Evolutionary conservation across 257 asterid genomes (phyloP).

Genomic region (Phtheirospermum japonicum): DNA sequence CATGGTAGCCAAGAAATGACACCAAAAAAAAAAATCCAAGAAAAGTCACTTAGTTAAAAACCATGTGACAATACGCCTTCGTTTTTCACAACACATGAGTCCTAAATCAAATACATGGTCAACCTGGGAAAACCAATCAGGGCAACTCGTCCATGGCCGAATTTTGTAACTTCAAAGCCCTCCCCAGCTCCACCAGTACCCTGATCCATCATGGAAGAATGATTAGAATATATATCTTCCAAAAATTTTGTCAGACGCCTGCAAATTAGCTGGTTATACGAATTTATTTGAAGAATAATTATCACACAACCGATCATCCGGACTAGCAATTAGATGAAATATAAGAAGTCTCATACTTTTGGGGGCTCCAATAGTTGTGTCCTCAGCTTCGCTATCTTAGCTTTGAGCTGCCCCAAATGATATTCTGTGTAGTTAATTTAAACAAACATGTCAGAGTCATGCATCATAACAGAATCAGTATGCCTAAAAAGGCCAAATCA

Average conservation of each 20-base stretch:
- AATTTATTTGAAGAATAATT: slow-evolving; percentile 1
- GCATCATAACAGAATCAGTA: background rate
- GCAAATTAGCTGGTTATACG: background rate
- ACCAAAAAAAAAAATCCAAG: slow-evolving; percentile 4
- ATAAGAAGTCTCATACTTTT: slow-evolving; percentile 48
- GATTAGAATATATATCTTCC: slow-evolving; percentile 22
- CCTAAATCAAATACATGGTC: slow-evolving; percentile 26
- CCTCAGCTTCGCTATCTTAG: slow-evolving; percentile 98
- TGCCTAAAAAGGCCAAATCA: background rate
- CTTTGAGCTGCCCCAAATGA: slow-evolving; percentile 99
- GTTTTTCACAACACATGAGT: slow-evolving; percentile 2
- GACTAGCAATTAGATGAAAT: background rate
- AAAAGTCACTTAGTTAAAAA: slow-evolving; percentile 14
- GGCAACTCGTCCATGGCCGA: slow-evolving; percentile 97
- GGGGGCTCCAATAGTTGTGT: slow-evolving; percentile 98
- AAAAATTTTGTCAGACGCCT: background rate
- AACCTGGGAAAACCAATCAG: slow-evolving; percentile 99
- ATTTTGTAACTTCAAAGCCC: slow-evolving; percentile 98
- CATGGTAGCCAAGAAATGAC: slow-evolving; percentile 4
- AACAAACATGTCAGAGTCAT: slow-evolving; percentile 13
- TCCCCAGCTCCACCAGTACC: slow-evolving; percentile 98
- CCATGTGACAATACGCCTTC: background rate
- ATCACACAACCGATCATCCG: slow-evolving; percentile 17
- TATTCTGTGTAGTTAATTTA: slow-evolving; percentile 53
- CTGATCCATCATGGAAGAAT: slow-evolving; percentile 39